Percentiles rank a stretch among this genome's conserved stretches.
These are phyloP conservation scores for Tulasnella sp. DNA, from an alignment of 768 basidiomycete species.

Conservation along the genomic window DNA sequence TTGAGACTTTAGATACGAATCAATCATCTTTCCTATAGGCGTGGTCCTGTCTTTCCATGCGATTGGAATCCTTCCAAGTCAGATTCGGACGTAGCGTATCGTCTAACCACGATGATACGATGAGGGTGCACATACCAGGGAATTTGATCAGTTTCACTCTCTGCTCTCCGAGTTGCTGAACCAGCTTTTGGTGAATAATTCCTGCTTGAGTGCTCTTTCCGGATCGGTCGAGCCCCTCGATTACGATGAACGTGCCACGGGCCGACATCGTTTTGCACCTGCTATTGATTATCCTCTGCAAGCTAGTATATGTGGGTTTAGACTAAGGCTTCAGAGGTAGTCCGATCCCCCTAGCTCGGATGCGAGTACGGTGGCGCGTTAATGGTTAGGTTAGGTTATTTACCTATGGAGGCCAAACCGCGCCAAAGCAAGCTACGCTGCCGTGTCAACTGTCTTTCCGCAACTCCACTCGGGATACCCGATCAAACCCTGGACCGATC, in stretches of 20 bases:
- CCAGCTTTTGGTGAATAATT: conserved; percentile 55
- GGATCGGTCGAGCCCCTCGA: conserved; percentile 93
- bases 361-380: not conserved
- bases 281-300: not conserved
- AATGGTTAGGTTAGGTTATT: not conserved
- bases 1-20: conserved; percentile 79
- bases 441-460: no score
- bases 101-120: not conserved
- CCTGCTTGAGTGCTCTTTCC: conserved; percentile 89
- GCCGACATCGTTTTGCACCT: not conserved
- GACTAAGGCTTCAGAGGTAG: not conserved
- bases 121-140: conserved; percentile 58
- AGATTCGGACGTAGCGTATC: not conserved
- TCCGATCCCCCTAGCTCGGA: not conserved
- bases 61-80: not conserved
- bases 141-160: conserved; percentile 71
- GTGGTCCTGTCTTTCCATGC: conserved; percentile 76
- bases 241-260: conserved; percentile 81
- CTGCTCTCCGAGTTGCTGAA: conserved; percentile 40
- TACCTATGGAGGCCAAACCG: not conserved
- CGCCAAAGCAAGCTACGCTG: not conserved
- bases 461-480: no score
- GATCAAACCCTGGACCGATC: no score
- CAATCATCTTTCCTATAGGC: conserved; percentile 86
- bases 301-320: not conserved